Evolutionary conservation across 116 monocot genomes (phyloP), one percentile per base, ranked within the genome.

Genomic region (Iris pallida): DNA sequence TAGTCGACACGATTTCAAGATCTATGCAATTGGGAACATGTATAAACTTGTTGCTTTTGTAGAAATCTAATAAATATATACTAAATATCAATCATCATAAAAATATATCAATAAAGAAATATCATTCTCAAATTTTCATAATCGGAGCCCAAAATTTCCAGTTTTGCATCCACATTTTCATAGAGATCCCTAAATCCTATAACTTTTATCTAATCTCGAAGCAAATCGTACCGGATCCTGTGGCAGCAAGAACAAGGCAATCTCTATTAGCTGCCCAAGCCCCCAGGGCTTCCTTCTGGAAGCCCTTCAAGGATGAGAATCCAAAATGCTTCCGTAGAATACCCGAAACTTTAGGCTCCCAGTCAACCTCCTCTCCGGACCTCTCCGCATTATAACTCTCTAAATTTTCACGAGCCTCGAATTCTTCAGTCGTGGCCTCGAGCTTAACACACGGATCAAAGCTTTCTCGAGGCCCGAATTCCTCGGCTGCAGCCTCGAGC

Each of bases 181-280:
- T 30, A 30, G 30, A 30, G 30, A 30, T 30, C 30, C 30, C 30
- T 30, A 30, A 30, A 30, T 30, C 2, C 3, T 30, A 30, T 30
- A 30, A 3, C 30, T 30, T 30, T 0, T 30, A 30, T 30, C 30
- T 30, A 30, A 30, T 30, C 30, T 30, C 30, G 30, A 30, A 30
- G 30, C 30, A 30, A 30, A 30, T 30, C 16, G 48, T 85, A 98
- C 93, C 97, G 56, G 98, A 93, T 70, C 98, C 98, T 48, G 98
- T 93, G 30, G 93, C 98, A 45, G 98, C 93, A 65, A 98, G 90
- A 76, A 98, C 80, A 70, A 97, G 88, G 68, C 83, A 88, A 64
- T 98, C 98, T 49, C 63, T 81, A 56, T 86, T 70, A 43, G 67
- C 76, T 59, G 88, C 68, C 88, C 93, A 98, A 71, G 93, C 79